A percentile compares a stretch with the other conserved stretches of the same genome.
Evolutionary conservation across 371 early-diverging fungal genomes (phyloP).

Genomic region (Gilbertella persicaria): DNA sequence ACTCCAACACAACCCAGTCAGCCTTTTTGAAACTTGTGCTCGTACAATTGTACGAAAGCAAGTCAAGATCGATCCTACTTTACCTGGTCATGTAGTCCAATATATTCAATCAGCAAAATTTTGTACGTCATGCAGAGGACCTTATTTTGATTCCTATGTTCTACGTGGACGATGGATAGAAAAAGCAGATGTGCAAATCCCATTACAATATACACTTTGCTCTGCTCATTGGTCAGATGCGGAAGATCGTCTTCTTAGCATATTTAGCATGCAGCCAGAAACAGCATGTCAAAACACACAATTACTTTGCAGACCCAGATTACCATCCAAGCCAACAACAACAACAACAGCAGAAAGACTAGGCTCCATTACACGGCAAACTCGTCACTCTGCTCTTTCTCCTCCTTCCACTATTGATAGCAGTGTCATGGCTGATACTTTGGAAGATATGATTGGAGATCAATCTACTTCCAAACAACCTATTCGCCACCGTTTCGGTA

Average conservation of each 20-base stretch:
- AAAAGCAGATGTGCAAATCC: slow-evolving; percentile 50
- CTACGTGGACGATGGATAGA: slow-evolving; percentile 62
- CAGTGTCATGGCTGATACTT: slow-evolving; percentile 1
- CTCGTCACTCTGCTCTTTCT: slow-evolving; percentile 5
- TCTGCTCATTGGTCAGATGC: slow-evolving; percentile 37
- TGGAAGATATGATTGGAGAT: background rate
- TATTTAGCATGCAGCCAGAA: slow-evolving; percentile 21
- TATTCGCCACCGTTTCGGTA: background rate
- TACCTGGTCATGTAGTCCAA: slow-evolving; percentile 52
- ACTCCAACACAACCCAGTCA: slow-evolving; percentile 38
- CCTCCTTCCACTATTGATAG: slow-evolving; percentile 7
- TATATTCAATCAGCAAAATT: slow-evolving; percentile 65
- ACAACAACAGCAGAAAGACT: slow-evolving; percentile 5
- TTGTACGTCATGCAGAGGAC: slow-evolving; percentile 84
- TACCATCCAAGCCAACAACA: slow-evolving; percentile 3
- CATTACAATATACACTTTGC: slow-evolving; percentile 31
- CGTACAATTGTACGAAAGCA: slow-evolving; percentile 68
- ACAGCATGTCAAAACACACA: background rate
- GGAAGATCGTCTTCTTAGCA: slow-evolving; percentile 20
- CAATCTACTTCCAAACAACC: background rate
- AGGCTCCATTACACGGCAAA: background rate
- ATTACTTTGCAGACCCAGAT: slow-evolving; percentile 12
- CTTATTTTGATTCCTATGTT: slow-evolving; percentile 70
- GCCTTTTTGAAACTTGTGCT: slow-evolving; percentile 72
- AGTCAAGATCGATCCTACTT: slow-evolving; percentile 46